Evolutionary conservation across 768 basidiomycete species (phyloP).

Genomic region (Boletus vinaceobasis): DNA sequence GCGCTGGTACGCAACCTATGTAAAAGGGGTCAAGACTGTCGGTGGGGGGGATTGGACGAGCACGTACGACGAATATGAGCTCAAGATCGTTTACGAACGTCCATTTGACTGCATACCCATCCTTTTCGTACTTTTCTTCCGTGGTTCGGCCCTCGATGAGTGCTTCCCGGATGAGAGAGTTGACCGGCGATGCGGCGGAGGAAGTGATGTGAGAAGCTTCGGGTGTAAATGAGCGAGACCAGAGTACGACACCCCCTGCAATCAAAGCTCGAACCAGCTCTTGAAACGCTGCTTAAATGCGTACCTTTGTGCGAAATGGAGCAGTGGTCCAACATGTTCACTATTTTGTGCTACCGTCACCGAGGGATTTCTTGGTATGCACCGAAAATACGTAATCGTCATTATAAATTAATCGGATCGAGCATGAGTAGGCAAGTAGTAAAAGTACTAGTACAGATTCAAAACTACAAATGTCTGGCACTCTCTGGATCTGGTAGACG

Average conservation of each 20-base stretch:
- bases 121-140: conserved; percentile 86
- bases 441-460: conserved; percentile 11
- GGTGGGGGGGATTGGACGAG: not conserved
- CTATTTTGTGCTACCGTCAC: not conserved
- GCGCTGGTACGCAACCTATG: conserved; percentile 91
- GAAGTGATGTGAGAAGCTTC: conserved; percentile 66
- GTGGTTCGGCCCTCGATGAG: conserved; percentile 86
- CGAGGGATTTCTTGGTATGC: not conserved
- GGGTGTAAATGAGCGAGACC: conserved; percentile 94
- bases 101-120: conserved; percentile 94
- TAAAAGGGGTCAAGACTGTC: not conserved
- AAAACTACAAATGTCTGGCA: not conserved
- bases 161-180: conserved; percentile 84
- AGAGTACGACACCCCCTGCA: conserved; percentile 86
- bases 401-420: conserved; percentile 3
- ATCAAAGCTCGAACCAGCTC: conserved; percentile 6
- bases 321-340: conserved; percentile 86
- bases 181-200: conserved; percentile 78
- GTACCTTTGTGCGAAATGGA: conserved; percentile 92
- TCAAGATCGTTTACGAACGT: conserved; percentile 93
- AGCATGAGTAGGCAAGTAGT: not conserved
- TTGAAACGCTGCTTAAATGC: not conserved
- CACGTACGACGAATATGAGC: conserved; percentile 89
- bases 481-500: conserved; percentile 16
- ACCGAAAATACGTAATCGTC: conserved; percentile 5